Evolutionary conservation across 305 asterid species (phyloP).

Genomic region (Fraxinus ornus): DNA sequence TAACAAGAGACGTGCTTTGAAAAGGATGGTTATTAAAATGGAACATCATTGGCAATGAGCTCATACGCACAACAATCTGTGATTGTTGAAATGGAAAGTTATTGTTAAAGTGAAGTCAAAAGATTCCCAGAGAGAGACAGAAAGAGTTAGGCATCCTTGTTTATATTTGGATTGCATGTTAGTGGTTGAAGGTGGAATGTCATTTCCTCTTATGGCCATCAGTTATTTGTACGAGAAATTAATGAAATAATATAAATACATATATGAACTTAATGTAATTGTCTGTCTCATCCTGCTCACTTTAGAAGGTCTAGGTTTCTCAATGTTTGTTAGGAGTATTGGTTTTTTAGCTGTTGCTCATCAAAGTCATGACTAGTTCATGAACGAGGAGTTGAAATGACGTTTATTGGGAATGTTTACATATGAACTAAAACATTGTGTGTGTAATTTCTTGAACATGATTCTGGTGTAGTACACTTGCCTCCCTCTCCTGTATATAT

Average conservation of each 20-base stretch:
- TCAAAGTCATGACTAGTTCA: background rate
- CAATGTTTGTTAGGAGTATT: background rate
- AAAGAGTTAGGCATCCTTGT: background rate
- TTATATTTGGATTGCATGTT: background rate
- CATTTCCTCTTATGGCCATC: background rate
- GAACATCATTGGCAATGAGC: background rate
- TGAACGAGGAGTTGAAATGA: background rate
- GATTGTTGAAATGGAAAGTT: background rate
- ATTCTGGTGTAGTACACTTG: background rate
- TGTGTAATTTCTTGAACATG: background rate
- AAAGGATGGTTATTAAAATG: background rate
- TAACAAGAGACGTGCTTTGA: background rate
- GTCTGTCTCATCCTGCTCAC: background rate
- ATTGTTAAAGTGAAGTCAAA: background rate
- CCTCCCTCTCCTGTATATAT: background rate
- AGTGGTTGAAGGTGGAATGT: background rate
- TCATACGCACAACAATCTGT: background rate
- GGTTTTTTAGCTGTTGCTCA: background rate
- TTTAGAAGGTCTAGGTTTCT: background rate
- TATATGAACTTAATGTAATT: background rate
- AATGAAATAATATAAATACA: background rate
- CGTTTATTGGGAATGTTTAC: background rate
- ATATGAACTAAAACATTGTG: background rate
- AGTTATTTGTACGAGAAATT: background rate
- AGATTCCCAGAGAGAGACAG: background rate